Evolutionary conservation across 2,329 filamentous ascomycete genomes (phyloP), one percentile per base, ranked within the genome.

Genomic region (Monosporascus cannonballus): DNA sequence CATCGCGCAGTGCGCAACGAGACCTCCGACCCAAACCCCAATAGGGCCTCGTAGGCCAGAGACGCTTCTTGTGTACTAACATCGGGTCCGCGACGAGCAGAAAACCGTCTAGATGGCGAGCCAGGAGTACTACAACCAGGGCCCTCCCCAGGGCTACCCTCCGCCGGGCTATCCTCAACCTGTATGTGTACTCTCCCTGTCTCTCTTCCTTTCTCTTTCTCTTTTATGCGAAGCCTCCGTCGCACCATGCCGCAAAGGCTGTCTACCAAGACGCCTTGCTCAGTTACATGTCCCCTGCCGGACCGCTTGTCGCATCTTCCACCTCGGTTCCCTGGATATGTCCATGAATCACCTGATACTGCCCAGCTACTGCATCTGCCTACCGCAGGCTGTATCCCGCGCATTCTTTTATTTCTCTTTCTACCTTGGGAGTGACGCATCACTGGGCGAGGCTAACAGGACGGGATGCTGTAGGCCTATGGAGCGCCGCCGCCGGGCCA

Each of bases 121-220:
- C 57, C 51, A 64, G 53, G 62, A 65, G 48, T 67, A 67, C 58
- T 67, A 67, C 58, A 53, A 67, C 11, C 64, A 67, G 52, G 61
- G 62, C 47, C 68, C 56, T 59, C 67, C 56, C 58, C 54, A 64
- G 49, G 64, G 59, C 52, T 62, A 64, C 49, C 17, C 17, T 39
- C 71, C 73, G 52, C 73, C 72, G 50, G 71, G 74, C 57, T 71
- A 73, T 51, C 73, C 73, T 59, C 73, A 68, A 39, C 71, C 69
- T 61, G 74, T 76, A 64, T 59, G 73, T 68, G 30, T 42, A 36
- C 51, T 49, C 48, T 53, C 41, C 50, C 27, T 34, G 27, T 49
- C 47, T 52, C 49, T 47, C 41, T 30, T 50, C 24, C 30, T 24
- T 45, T 37, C 41, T 38, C 39, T 48, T 45, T 47, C 27, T 4